phyloP scores from a whole-genome alignment of 2,329 filamentous ascomycete genomes.

The Phaeomoniella chlamydospora region DNA sequence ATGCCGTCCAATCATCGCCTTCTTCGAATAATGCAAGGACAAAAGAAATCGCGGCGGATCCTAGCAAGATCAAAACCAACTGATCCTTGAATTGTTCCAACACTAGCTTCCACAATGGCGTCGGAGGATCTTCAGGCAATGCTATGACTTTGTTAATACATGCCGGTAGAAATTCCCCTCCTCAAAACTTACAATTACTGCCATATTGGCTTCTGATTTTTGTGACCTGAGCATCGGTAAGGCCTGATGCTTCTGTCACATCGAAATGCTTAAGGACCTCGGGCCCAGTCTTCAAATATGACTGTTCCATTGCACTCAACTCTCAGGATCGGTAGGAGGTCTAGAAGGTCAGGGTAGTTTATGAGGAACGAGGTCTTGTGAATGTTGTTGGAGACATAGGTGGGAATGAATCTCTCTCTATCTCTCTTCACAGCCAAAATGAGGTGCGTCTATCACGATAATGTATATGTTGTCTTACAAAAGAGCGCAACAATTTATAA shows the following conservation, averaged over 20 bases:
- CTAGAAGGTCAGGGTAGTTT: conserved; percentile 1
- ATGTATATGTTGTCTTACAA: too few species aligned
- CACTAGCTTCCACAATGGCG: conserved; percentile 89
- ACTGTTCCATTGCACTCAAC: conserved; percentile 32
- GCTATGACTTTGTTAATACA: conserved; percentile 29
- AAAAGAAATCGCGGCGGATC: conserved; percentile 86
- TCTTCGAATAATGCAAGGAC: conserved; percentile 86
- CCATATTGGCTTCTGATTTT: conserved; percentile 34
- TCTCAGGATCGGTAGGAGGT: too few species aligned
- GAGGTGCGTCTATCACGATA: too few species aligned
- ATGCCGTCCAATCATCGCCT: conserved; percentile 87
- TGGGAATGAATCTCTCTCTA: too few species aligned
- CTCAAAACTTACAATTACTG: conserved; percentile 33
- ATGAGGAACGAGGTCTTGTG: not conserved
- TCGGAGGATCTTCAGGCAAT: conserved; percentile 80
- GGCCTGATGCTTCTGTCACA: conserved; percentile 34
- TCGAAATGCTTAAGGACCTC: conserved; percentile 38
- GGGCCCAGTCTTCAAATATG: conserved; percentile 32
- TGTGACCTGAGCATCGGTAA: conserved; percentile 33
- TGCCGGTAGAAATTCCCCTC: conserved; percentile 6
- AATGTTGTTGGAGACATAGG: not conserved
- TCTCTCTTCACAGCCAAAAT: too few species aligned
- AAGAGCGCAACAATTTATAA: too few species aligned
- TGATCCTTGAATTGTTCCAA: conserved; percentile 99
- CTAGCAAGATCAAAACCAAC: conserved; percentile 86